phyloP scores from a whole-genome alignment of 2,329 filamentous ascomycete genomes.

The Didymella segeticola region DNA sequence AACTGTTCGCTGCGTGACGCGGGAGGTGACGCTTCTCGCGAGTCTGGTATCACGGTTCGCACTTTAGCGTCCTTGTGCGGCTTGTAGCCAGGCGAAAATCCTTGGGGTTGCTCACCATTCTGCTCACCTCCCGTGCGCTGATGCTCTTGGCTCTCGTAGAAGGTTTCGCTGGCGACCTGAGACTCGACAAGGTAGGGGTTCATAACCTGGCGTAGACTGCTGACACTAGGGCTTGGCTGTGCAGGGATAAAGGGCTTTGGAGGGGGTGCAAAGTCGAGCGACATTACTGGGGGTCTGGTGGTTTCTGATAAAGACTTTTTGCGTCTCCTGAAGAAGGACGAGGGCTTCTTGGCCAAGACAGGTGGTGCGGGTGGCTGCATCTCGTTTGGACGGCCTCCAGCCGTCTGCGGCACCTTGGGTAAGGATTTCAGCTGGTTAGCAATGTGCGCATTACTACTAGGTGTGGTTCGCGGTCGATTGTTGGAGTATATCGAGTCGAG shows the following conservation, averaged over 20 bases:
- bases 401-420: conserved; percentile 37
- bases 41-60: conserved; percentile 63
- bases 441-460: conserved; percentile 53
- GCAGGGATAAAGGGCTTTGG: conserved; percentile 35
- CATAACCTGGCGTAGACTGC: conserved; percentile 86
- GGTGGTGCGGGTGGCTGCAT: conserved; percentile 33
- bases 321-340: conserved; percentile 89
- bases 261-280: conserved; percentile 50
- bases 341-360: conserved; percentile 83
- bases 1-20: conserved; percentile 38
- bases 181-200: conserved; percentile 72
- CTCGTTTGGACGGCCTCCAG: conserved; percentile 30
- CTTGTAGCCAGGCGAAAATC: conserved; percentile 79
- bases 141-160: conserved; percentile 39
- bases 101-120: conserved; percentile 56
- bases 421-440: conserved; percentile 57
- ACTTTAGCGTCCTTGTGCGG: conserved; percentile 76
- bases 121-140: conserved; percentile 31
- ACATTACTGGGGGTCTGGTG: conserved; percentile 66
- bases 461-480: conserved; percentile 46
- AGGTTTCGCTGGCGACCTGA: conserved; percentile 29
- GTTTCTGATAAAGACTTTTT: conserved; percentile 85
- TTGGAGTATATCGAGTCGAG: conserved; percentile 41
- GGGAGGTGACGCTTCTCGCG: conserved; percentile 39
- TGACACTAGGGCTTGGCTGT: conserved; percentile 63